Conservation (phyloP, 2,329 filamentous ascomycete genomes). For the Sarocladium strictum region DNA sequence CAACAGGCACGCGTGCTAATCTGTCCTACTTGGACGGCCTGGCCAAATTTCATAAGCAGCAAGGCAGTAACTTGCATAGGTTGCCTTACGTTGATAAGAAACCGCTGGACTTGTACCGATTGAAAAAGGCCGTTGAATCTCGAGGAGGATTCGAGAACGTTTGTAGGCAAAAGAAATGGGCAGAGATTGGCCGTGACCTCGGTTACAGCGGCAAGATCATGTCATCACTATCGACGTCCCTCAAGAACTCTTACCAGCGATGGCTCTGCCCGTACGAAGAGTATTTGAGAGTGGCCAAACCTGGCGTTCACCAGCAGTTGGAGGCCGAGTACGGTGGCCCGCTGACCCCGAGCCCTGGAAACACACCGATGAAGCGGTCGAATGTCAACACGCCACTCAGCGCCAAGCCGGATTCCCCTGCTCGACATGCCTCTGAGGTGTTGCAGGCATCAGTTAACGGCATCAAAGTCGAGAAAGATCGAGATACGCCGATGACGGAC, state of each 20-base stretch:
- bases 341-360: constrained; percentile 68
- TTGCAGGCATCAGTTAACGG: constrained; percentile 44
- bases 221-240: constrained; percentile 93
- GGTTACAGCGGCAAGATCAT: constrained; percentile 99
- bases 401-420: constrained; percentile 60
- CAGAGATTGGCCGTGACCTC: constrained; percentile 91
- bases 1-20: constrained; percentile 81
- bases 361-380: constrained; percentile 64
- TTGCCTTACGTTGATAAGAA: constrained; percentile 97
- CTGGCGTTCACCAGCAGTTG: constrained; percentile 91
- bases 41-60: constrained; percentile 93
- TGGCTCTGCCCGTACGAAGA: constrained; percentile 98
- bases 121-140: constrained; percentile 95
- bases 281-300: constrained; percentile 84
- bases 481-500: constrained; percentile 43
- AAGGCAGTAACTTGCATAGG: constrained; percentile 87
- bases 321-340: constrained; percentile 91
- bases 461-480: constrained; percentile 38
- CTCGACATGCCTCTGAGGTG: constrained; percentile 48
- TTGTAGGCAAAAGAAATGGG: constrained; percentile 98
- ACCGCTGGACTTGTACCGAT: constrained; percentile 86
- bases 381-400: constrained; percentile 53
- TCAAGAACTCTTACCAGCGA: constrained; percentile 97
- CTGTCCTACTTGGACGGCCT: constrained; percentile 93
- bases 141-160: constrained; percentile 94